Evolutionary conservation across 164 flowering plant genomes (phyloP).

Genomic region (Chimonanthus salicifolius): DNA sequence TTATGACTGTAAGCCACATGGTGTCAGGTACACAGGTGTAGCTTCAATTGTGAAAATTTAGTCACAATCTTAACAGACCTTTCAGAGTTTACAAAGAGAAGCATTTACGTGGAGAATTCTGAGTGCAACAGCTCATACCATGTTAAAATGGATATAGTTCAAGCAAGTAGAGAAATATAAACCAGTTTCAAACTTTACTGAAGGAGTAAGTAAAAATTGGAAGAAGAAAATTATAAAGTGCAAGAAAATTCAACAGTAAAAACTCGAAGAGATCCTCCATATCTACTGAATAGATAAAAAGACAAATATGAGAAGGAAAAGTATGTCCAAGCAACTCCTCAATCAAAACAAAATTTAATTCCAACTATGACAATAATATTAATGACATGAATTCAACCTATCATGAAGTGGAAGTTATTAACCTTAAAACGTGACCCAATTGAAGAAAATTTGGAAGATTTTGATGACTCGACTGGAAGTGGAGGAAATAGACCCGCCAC

Average conservation of each 20-base stretch:
- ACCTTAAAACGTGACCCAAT: slow-evolving; percentile 95
- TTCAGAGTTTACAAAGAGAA: not conserved
- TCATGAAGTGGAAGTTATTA: not conserved
- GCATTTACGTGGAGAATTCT: not conserved
- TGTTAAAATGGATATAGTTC: not conserved
- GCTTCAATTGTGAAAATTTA: no score
- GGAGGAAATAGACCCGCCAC: slow-evolving; percentile 78
- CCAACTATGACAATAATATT: not conserved
- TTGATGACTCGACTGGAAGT: slow-evolving; percentile 67
- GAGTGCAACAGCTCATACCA: not conserved
- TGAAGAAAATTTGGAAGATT: slow-evolving; percentile 86
- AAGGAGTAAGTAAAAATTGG: not conserved
- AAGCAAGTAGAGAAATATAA: not conserved
- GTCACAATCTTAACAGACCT: not conserved
- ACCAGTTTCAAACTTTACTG: not conserved
- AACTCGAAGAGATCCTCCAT: not conserved
- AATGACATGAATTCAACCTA: not conserved
- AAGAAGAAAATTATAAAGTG: not conserved
- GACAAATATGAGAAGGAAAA: not conserved
- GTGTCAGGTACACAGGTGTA: no score
- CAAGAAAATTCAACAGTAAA: not conserved
- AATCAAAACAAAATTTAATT: slow-evolving; percentile 2
- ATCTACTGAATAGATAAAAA: not conserved
- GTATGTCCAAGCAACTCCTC: not conserved
- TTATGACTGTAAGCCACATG: no score